Evolutionary conservation across 306 rosid species (phyloP).

Genomic region (Potentilla sterilis): DNA sequence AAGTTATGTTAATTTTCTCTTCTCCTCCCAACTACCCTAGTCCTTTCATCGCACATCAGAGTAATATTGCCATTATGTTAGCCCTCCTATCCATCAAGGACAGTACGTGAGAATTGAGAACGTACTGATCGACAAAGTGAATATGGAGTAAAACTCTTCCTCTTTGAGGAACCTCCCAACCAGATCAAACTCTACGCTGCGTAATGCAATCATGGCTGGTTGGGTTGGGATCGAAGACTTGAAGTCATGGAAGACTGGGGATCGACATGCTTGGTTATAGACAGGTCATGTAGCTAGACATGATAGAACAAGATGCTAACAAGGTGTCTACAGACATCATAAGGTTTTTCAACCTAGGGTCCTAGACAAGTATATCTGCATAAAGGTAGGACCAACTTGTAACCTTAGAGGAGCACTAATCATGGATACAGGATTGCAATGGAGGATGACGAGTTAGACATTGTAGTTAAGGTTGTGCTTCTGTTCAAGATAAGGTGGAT

Average conservation of each 20-base stretch:
- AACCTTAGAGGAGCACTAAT: neutral
- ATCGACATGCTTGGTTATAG: neutral
- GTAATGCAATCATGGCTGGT: neutral
- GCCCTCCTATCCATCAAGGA: no score
- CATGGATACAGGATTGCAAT: no score
- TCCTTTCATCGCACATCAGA: no score
- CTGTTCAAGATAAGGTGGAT: neutral
- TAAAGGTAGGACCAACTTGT: neutral
- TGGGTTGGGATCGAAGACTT: neutral
- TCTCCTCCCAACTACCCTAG: no score
- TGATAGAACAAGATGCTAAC: neutral
- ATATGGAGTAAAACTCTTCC: no score
- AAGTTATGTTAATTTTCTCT: no score
- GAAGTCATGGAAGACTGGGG: neutral
- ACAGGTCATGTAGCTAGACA: neutral
- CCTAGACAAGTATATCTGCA: neutral
- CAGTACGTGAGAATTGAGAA: no score
- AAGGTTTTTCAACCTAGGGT: neutral
- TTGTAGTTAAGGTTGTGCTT: neutral
- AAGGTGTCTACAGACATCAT: neutral
- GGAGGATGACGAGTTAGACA: no score
- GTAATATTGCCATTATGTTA: no score
- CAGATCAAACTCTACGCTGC: no score
- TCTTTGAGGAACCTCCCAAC: no score
- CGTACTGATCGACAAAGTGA: no score